A percentile compares a stretch with the other conserved stretches of the same genome.
Evolutionary conservation across 2,329 filamentous ascomycete genomes (phyloP).

Genomic region (Penicillium brevicompactum): DNA sequence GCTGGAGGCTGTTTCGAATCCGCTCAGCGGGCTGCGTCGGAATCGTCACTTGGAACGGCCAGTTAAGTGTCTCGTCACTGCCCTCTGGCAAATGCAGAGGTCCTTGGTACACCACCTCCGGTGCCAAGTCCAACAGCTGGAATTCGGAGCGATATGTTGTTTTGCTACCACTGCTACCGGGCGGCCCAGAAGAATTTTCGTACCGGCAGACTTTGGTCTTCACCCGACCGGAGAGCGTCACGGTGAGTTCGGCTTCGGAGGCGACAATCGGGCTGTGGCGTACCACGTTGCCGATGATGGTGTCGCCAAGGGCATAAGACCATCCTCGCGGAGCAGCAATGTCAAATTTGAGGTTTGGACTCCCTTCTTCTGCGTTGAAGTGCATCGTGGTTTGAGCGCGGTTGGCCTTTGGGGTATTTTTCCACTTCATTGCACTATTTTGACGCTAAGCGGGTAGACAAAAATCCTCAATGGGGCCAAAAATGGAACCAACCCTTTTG

Average conservation of each 20-base stretch:
- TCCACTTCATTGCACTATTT: too few species aligned
- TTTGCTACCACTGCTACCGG: constrained; percentile 2
- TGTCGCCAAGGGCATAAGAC: constrained; percentile 19
- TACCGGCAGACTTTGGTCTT: constrained; percentile 16
- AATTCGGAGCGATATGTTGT: constrained; percentile 4
- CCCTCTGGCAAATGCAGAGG: constrained; percentile 18
- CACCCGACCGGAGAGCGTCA: constrained; percentile 13
- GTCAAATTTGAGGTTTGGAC: constrained; percentile 12
- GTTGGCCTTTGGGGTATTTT: background rate
- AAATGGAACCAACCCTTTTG: too few species aligned
- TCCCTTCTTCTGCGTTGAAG: background rate
- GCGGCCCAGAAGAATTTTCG: too few species aligned
- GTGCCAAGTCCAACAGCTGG: constrained; percentile 7
- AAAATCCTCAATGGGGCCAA: too few species aligned
- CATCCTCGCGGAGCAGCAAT: constrained; percentile 19
- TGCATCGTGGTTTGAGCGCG: constrained; percentile 30
- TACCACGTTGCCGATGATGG: constrained; percentile 20
- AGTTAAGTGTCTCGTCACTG: constrained; percentile 8
- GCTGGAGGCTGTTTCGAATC: background rate
- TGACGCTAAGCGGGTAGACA: too few species aligned
- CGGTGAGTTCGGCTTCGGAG: constrained; percentile 15
- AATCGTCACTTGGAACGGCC: constrained; percentile 20
- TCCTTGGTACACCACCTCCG: constrained; percentile 12
- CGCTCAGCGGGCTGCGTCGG: constrained; percentile 7
- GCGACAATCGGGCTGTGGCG: constrained; percentile 17